Conservation (phyloP, 2,329 filamentous ascomycete species). For the Cadophora malorum region DNA sequence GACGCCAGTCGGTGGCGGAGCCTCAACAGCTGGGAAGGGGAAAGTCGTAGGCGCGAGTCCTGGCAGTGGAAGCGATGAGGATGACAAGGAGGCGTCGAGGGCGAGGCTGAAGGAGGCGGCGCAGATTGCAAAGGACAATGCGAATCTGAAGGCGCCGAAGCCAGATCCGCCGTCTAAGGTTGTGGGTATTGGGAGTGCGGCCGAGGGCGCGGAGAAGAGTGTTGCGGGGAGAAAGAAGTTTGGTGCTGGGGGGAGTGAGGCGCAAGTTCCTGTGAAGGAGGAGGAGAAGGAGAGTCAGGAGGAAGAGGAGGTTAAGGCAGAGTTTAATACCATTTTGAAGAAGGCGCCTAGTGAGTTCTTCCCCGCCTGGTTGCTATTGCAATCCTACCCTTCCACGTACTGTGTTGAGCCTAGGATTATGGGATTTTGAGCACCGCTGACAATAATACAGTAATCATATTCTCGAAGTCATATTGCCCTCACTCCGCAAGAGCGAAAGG, state of each 20-base stretch:
- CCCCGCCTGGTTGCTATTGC: background rate
- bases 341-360: conserved; percentile 75
- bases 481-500: conserved; percentile 85
- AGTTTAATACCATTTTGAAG: conserved; percentile 81
- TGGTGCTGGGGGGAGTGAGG: conserved; percentile 36
- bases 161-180: conserved; percentile 64
- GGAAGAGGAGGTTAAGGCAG: conserved; percentile 69
- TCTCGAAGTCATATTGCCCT: conserved; percentile 93
- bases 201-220: conserved; percentile 45
- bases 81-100: conserved; percentile 61
- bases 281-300: conserved; percentile 59
- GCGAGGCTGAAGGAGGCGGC: conserved; percentile 71
- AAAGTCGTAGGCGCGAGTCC: background rate
- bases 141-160: conserved; percentile 69
- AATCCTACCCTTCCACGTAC: background rate
- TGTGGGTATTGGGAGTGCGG: conserved; percentile 51
- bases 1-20: conserved; percentile 16
- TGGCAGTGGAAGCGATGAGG: conserved; percentile 45
- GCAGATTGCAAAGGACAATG: conserved; percentile 70
- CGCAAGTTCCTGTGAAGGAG: conserved; percentile 45
- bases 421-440: background rate
- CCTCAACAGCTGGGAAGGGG: conserved; percentile 9
- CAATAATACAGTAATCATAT: conserved; percentile 76
- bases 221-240: conserved; percentile 60
- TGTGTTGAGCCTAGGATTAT: too few species aligned